Conservation (phyloP, 1,139 yeast genomes). For the Hansenula lynferdii region DNA sequence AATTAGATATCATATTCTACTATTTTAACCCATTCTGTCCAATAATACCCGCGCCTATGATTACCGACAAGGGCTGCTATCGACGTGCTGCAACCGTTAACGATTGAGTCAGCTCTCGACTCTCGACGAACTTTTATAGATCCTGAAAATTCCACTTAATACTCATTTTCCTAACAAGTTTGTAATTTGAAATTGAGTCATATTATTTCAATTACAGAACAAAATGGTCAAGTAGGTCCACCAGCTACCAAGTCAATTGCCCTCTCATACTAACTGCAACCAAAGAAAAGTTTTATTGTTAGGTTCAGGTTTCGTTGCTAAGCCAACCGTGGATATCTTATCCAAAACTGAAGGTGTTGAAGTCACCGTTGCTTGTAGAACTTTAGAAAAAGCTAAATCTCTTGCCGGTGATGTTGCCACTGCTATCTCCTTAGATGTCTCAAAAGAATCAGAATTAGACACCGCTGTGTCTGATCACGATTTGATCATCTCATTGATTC, state of each 20-base stretch:
- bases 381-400: constrained; percentile 77
- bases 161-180: too few species aligned
- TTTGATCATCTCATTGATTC: constrained; percentile 89
- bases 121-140: too few species aligned
- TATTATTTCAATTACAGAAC: too few species aligned
- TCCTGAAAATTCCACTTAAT: too few species aligned
- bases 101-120: too few species aligned
- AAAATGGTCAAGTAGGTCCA: too few species aligned
- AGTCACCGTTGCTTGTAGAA: constrained; percentile 96
- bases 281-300: constrained; percentile 62
- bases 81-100: too few species aligned
- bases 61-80: too few species aligned
- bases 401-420: constrained; percentile 79
- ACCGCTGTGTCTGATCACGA: constrained; percentile 74
- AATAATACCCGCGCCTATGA: too few species aligned
- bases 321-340: constrained; percentile 94
- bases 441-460: constrained; percentile 71
- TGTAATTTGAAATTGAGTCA: too few species aligned
- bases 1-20: too few species aligned
- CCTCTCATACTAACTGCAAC: not conserved
- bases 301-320: constrained; percentile 98
- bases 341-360: constrained; percentile 72
- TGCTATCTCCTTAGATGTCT: constrained; percentile 86
- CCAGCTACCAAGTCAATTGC: not conserved
- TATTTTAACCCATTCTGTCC: too few species aligned